Conservation (phyloP, 768 basidiomycete genomes). For the Termitomyces eurrhizus region DNA sequence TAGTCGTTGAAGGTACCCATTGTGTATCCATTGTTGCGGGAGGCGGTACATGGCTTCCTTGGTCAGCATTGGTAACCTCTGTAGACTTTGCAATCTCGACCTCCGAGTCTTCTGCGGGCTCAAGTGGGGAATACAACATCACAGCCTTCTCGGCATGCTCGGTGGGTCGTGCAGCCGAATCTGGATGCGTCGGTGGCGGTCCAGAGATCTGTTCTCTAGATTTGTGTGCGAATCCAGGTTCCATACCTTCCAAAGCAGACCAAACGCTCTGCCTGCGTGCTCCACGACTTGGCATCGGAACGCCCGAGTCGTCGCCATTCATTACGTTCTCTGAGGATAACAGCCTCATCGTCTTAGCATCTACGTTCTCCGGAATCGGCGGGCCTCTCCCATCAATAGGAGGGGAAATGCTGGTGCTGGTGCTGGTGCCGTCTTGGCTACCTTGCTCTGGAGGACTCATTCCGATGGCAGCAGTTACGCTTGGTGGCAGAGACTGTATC, state of each 20-base stretch:
- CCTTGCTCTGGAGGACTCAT: slow-evolving; percentile 10
- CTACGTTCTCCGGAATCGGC: slow-evolving; percentile 39
- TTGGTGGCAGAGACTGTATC: slow-evolving; percentile 33
- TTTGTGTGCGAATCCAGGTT: slow-evolving; percentile 16
- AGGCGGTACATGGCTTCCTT: slow-evolving; percentile 12
- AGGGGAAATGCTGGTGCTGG: neutral
- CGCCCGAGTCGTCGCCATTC: slow-evolving; percentile 40
- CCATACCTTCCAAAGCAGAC: slow-evolving; percentile 52
- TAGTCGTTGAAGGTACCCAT: slow-evolving; percentile 74
- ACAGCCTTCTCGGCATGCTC: slow-evolving; percentile 51
- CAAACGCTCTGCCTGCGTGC: slow-evolving; percentile 46
- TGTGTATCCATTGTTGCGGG: slow-evolving; percentile 26
- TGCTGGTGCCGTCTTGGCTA: neutral
- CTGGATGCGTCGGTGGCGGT: slow-evolving; percentile 15
- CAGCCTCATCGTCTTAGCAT: slow-evolving; percentile 44
- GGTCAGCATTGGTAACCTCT: slow-evolving; percentile 43
- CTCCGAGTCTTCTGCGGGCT: slow-evolving; percentile 57
- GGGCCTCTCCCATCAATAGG: slow-evolving; percentile 26
- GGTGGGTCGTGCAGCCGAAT: slow-evolving; percentile 9
- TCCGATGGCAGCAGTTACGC: slow-evolving; percentile 16
- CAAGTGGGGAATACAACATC: slow-evolving; percentile 75
- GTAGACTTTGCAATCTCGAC: slow-evolving; percentile 63
- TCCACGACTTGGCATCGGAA: slow-evolving; percentile 18
- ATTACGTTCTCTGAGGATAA: slow-evolving; percentile 61
- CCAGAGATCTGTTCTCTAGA: slow-evolving; percentile 5